Conservation (phyloP, 139 green algal species). For the Zygnema cylindricum region DNA sequence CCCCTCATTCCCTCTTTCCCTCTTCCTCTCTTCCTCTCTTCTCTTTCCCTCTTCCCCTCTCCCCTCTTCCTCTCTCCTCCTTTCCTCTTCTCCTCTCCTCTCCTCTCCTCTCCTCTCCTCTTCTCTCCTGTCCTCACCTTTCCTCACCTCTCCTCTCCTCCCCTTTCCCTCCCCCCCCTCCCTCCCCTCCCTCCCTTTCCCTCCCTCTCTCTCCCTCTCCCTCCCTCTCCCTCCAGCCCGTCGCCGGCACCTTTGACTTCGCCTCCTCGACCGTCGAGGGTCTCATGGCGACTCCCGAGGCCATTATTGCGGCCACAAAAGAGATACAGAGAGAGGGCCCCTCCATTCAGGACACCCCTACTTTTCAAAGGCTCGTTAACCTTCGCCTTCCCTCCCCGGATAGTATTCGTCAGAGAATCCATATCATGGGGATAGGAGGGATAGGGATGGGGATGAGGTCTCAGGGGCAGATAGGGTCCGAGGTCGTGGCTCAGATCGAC, state of each 20-base stretch:
- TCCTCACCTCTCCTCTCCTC: neutral
- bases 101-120: neutral
- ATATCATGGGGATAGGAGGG: too few relatives aligned
- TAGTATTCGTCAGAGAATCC: neutral
- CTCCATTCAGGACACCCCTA: slow-evolving; percentile 34
- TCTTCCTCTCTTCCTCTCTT: neutral
- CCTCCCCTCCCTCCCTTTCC: neutral
- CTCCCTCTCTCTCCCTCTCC: slow-evolving; percentile 3
- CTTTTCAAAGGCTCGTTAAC: neutral
- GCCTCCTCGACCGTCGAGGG: slow-evolving; percentile 34
- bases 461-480: neutral
- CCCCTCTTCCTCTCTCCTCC: neutral
- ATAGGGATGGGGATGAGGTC: neutral
- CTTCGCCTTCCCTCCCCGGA: slow-evolving; percentile 6
- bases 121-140: neutral
- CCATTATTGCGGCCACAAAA: slow-evolving; percentile 16
- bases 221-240: neutral
- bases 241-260: slow-evolving; percentile 31
- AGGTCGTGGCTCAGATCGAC: neutral
- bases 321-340: slow-evolving; percentile 25
- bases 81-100: neutral
- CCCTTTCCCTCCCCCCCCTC: neutral
- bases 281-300: slow-evolving; percentile 25
- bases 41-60: neutral
- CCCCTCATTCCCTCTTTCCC: neutral